A percentile compares a stretch with the other conserved stretches of the same genome.
Conservation (phyloP, 2,329 filamentous ascomycete species). For the Sclerotinia nivalis region DNA sequence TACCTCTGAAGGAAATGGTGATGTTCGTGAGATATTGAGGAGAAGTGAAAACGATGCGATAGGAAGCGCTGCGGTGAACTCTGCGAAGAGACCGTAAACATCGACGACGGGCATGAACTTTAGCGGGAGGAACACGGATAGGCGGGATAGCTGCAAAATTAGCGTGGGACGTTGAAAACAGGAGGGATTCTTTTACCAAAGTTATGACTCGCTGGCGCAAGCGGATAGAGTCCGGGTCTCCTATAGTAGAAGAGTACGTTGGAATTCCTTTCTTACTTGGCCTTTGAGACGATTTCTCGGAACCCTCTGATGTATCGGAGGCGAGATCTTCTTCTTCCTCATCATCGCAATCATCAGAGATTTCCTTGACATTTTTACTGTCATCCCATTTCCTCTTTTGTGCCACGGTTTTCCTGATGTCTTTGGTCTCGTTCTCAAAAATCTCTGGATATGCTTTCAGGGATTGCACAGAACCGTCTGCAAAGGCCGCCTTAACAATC, state of each 20-base stretch:
- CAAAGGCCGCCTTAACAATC: conserved; percentile 67
- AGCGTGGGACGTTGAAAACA: background rate
- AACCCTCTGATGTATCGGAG: conserved; percentile 6
- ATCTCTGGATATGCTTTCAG: conserved; percentile 62
- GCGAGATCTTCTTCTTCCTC: conserved; percentile 35
- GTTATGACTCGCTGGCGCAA: conserved; percentile 38
- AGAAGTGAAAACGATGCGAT: conserved; percentile 44
- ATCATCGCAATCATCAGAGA: conserved; percentile 52
- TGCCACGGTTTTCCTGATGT: conserved; percentile 43
- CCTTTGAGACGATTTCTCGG: conserved; percentile 1
- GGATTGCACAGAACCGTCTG: conserved; percentile 59
- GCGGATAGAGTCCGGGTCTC: conserved; percentile 37
- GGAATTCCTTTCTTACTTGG: background rate
- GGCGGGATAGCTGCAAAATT: conserved; percentile 35
- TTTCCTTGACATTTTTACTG: conserved; percentile 29
- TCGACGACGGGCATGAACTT: conserved; percentile 49
- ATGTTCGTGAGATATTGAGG: conserved; percentile 44
- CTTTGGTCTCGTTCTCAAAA: conserved; percentile 64
- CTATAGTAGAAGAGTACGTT: conserved; percentile 30
- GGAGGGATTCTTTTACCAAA: conserved; percentile 31
- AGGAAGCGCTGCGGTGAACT: conserved; percentile 44
- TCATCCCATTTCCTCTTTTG: conserved; percentile 53
- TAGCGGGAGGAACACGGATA: conserved; percentile 45
- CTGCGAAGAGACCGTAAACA: conserved; percentile 52
- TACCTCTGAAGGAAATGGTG: conserved; percentile 43